Conservation (phyloP, 148 eudicot species). For the Vaccinium vitisidaea region DNA sequence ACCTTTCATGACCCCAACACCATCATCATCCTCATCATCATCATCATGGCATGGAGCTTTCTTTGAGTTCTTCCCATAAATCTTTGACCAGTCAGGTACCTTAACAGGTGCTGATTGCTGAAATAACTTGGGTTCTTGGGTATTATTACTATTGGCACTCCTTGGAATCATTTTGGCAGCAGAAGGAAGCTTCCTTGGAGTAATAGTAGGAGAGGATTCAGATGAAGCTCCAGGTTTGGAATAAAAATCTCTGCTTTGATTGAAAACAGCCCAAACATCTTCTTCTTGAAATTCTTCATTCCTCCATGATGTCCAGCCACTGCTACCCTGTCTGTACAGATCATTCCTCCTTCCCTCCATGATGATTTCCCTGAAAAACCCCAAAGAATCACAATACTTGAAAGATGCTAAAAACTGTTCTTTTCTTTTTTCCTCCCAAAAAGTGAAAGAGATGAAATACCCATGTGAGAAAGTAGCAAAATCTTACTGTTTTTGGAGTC, state of each 20-base stretch:
- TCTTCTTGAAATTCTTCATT: constrained; percentile 64
- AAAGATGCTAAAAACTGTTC: neutral
- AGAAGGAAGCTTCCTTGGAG: constrained; percentile 39
- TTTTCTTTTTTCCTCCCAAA: neutral
- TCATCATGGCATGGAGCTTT: constrained; percentile 24
- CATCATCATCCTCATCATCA: constrained; percentile 2
- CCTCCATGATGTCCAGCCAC: constrained; percentile 33
- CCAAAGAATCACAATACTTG: neutral
- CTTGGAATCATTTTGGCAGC: constrained; percentile 60
- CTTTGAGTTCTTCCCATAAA: constrained; percentile 42
- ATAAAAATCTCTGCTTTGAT: constrained; percentile 13
- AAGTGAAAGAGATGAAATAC: neutral
- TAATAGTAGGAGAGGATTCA: constrained; percentile 20
- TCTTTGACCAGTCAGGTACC: constrained; percentile 79
- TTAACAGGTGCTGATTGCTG: constrained; percentile 69
- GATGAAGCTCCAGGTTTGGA: constrained; percentile 2
- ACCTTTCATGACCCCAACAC: constrained; percentile 12
- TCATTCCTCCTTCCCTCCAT: constrained; percentile 38
- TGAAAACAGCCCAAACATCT: constrained; percentile 61
- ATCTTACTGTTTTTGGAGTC: neutral
- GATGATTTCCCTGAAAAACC: neutral
- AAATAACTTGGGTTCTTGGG: constrained; percentile 24
- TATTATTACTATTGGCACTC: constrained; percentile 10
- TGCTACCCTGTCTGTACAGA: constrained; percentile 10
- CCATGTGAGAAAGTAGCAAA: neutral